Evolutionary conservation across 768 basidiomycete genomes (phyloP), one percentile per base, ranked within the genome.

Genomic region (Boletus fagicola): DNA sequence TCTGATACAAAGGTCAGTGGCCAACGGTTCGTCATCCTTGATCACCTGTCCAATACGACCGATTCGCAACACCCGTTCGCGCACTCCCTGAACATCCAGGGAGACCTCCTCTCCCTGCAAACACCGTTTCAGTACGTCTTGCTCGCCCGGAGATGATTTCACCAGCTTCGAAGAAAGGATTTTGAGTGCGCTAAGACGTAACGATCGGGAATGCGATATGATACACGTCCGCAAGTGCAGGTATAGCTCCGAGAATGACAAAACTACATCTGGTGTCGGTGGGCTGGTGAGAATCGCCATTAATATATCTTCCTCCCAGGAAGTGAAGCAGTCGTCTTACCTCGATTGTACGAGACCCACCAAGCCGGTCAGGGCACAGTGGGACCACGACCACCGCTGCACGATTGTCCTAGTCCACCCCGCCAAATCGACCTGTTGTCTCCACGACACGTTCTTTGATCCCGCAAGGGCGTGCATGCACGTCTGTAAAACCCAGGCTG

Each of bases 11-110:
- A n/a, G n/a, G n/a, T n/a, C n/a, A n/a, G n/a, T n/a, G n/a, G n/a
- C n/a, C n/a, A n/a, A n/a, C n/a, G n/a, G n/a, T n/a, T n/a, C n/a
- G n/a, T n/a, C n/a, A n/a, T n/a, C n/a, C n/a, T n/a, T n/a, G n/a
- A n/a, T n/a, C n/a, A n/a, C n/a, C n/a, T n/a, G n/a, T n/a, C n/a
- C n/a, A n/a, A n/a, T n/a, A n/a, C n/a, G n/a, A 4, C 84, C 83
- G 9, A 96, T 90, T 26, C 86, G 78, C 65, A 96, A 72, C 4
- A 92, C 85, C 44, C 93, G 83, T 65, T 98, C 96, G 36, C 96
- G 80, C 2, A 88, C 88, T 44, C 92, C 90, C 58, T 87, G 83
- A 3, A 88, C 75, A 54, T 94, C 88, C 36, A 97, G 68, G 2
- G 89, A 75, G 5, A 90, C 84, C 57, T 91, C 83, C 68, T 99